phyloP scores from a whole-genome alignment of 2,329 filamentous ascomycete genomes.

The Raffaelea arxii region DNA sequence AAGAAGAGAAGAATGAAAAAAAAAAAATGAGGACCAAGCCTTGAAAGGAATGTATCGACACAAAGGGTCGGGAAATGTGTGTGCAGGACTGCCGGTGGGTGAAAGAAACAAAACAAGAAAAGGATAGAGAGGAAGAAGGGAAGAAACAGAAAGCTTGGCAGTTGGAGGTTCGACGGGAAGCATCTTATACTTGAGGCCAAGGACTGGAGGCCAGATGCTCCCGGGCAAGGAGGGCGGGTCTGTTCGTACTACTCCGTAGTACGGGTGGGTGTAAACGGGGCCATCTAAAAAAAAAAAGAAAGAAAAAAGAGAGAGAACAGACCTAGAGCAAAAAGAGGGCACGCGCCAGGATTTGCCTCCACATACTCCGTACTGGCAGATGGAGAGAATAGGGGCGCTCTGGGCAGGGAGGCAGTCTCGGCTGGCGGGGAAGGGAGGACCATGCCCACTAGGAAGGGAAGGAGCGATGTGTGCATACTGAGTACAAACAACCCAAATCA shows the following conservation, averaged over 20 bases:
- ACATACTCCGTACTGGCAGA: too few relatives aligned
- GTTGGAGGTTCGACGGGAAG: background rate
- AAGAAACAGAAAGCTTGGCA: conserved; percentile 2
- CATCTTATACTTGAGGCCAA: conserved; percentile 2
- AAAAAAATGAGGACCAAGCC: conserved; percentile 22
- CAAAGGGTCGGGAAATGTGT: background rate
- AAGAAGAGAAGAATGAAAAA: conserved; percentile 12
- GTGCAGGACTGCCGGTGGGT: background rate
- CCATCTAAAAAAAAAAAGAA: too few relatives aligned
- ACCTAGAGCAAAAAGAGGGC: too few relatives aligned
- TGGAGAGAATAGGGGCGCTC: too few relatives aligned
- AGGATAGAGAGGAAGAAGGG: conserved; percentile 3
- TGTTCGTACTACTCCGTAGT: background rate
- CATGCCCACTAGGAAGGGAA: too few relatives aligned
- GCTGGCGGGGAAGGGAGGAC: too few relatives aligned
- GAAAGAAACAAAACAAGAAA: conserved; percentile 5
- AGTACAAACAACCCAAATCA: too few relatives aligned
- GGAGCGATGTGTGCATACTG: too few relatives aligned
- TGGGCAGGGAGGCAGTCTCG: too few relatives aligned
- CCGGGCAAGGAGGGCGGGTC: conserved; percentile 3
- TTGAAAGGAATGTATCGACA: conserved; percentile 25
- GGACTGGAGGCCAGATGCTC: background rate
- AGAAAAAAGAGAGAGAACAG: too few relatives aligned
- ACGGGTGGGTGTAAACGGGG: background rate
- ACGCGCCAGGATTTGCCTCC: too few relatives aligned